These are phyloP conservation scores for Achaetomium macrosporum DNA, from an alignment of 2,329 filamentous ascomycete species.

Conservation along the genomic window DNA sequence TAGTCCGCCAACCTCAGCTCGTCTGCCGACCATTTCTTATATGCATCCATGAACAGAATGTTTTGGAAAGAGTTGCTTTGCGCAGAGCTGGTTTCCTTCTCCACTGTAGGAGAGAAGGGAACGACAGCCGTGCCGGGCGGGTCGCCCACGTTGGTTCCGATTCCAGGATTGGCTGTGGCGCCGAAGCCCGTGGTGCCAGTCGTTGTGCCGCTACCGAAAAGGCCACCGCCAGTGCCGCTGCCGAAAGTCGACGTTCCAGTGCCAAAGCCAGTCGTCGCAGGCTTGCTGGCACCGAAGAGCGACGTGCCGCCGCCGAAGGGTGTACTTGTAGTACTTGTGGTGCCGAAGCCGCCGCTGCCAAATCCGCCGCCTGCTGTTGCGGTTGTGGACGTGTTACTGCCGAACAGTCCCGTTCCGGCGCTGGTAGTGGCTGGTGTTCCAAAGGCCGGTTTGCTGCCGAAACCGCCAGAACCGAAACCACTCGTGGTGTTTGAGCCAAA, in stretches of 20 bases:
- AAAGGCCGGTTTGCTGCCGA: slow-evolving; percentile 47
- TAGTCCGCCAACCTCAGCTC: slow-evolving; percentile 83
- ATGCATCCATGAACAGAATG: slow-evolving; percentile 70
- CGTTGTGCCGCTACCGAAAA: slow-evolving; percentile 18
- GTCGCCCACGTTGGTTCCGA: slow-evolving; percentile 49
- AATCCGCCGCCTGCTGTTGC: slow-evolving; percentile 34
- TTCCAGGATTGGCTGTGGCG: slow-evolving; percentile 41
- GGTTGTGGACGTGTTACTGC: slow-evolving; percentile 29
- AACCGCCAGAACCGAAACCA: slow-evolving; percentile 17
- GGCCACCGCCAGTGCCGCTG: slow-evolving; percentile 29
- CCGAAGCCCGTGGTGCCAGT: slow-evolving; percentile 32
- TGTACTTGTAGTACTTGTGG: slow-evolving; percentile 29
- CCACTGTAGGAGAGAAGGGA: slow-evolving; percentile 62
- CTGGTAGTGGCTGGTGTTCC: slow-evolving; percentile 38
- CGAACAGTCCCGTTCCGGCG: slow-evolving; percentile 42
- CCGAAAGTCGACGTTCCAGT: slow-evolving; percentile 41
- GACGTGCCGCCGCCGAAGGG: slow-evolving; percentile 36
- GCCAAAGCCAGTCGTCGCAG: slow-evolving; percentile 39
- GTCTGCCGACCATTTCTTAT: slow-evolving; percentile 87
- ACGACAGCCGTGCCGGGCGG: slow-evolving; percentile 63
- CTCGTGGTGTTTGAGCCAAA: slow-evolving; percentile 17
- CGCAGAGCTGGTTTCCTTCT: slow-evolving; percentile 61
- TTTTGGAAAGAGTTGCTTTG: slow-evolving; percentile 66
- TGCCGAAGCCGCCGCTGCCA: slow-evolving; percentile 39
- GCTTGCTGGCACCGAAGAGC: slow-evolving; percentile 50